Conservation (phyloP, 1,284 basidiomycete species). For the Sporisorium reilianum region DNA sequence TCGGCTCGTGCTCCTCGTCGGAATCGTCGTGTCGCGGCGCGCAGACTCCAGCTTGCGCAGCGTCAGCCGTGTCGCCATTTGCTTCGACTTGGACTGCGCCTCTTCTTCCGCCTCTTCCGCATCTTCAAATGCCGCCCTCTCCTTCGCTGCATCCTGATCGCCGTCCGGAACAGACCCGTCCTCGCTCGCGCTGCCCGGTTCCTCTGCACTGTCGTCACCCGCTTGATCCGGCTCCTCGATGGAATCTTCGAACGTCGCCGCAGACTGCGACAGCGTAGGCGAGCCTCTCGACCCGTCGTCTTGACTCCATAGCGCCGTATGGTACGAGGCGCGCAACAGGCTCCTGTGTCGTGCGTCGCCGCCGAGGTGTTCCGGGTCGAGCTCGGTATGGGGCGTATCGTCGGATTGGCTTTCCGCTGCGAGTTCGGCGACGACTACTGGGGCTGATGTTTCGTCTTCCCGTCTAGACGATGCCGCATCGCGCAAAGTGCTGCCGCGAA, state of each 20-base stretch:
- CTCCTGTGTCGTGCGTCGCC: constrained; percentile 3
- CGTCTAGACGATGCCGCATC: no score
- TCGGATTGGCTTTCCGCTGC: not conserved
- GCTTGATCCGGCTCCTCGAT: not conserved
- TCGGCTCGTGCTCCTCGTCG: constrained; percentile 18
- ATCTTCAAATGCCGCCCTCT: not conserved
- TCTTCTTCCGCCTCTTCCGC: not conserved
- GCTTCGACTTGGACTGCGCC: constrained; percentile 20
- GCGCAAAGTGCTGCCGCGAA: no score
- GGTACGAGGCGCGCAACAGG: constrained; percentile 39
- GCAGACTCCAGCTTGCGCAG: constrained; percentile 27
- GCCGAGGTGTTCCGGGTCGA: constrained; percentile 1
- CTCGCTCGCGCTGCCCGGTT: not conserved
- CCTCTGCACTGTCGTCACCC: constrained; percentile 1
- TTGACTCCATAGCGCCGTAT: constrained; percentile 41
- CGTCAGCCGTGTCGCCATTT: constrained; percentile 20
- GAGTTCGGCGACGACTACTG: not conserved
- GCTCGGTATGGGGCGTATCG: not conserved
- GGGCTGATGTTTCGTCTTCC: not conserved
- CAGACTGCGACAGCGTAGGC: constrained; percentile 1
- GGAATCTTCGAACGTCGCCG: not conserved
- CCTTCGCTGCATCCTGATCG: not conserved
- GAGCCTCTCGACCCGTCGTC: constrained; percentile 19
- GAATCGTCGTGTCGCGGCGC: constrained; percentile 1
- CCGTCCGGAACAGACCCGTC: not conserved